A percentile compares a stretch with the other conserved stretches of the same genome.
Evolutionary conservation across 2,329 filamentous ascomycete genomes (phyloP).

Genomic region (Diaporthe vexans): DNA sequence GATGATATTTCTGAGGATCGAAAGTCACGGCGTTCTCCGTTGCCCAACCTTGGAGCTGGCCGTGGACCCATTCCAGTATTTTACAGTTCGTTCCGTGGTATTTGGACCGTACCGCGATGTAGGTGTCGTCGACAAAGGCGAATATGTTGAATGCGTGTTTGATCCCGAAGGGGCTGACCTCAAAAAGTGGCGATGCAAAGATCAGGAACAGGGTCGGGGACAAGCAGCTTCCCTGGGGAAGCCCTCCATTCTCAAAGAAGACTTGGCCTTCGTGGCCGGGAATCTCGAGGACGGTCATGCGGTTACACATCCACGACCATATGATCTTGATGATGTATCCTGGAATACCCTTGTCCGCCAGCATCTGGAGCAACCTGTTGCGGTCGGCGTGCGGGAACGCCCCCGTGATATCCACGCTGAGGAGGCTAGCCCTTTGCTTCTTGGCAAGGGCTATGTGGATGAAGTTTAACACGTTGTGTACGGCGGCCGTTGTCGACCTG

Average conservation of each 20-base stretch:
- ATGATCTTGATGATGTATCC: not conserved
- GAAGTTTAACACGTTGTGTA: not conserved
- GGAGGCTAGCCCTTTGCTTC: not conserved
- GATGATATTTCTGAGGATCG: not conserved
- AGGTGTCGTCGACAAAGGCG: conserved; percentile 1
- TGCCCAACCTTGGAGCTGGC: not conserved
- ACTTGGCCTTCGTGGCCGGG: not conserved
- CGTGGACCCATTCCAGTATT: not conserved
- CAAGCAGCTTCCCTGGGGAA: conserved; percentile 7
- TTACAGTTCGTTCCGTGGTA: not conserved
- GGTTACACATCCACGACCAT: conserved; percentile 7
- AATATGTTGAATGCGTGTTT: not conserved
- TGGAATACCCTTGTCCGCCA: not conserved
- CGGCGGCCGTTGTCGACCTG: not conserved
- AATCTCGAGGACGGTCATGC: not conserved
- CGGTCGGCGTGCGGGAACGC: not conserved
- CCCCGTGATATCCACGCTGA: not conserved
- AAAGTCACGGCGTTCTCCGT: not conserved
- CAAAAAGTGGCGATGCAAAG: not conserved
- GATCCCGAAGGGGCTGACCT: not conserved
- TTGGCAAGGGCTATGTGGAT: not conserved
- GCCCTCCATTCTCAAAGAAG: conserved; percentile 6
- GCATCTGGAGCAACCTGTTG: not conserved
- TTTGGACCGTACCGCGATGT: not conserved
- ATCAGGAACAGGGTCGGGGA: not conserved